phyloP scores from a whole-genome alignment of 192 early-diverging fungal species.

The Linnemannia hyalina region DNA sequence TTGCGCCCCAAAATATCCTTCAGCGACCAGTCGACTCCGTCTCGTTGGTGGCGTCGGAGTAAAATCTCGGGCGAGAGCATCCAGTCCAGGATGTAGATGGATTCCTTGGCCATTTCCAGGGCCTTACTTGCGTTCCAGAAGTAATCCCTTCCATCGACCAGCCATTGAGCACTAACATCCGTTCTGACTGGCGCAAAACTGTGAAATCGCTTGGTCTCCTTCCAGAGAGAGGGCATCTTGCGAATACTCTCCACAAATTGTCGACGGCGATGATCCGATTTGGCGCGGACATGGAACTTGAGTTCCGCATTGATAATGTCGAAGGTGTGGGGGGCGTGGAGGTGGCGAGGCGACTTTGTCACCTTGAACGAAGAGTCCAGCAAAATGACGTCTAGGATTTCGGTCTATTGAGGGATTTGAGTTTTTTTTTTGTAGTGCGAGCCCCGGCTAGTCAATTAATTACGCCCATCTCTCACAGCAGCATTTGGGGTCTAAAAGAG shows the following conservation, averaged over 20 bases:
- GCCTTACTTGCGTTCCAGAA: slow-evolving; percentile 79
- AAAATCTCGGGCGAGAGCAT: slow-evolving; percentile 80
- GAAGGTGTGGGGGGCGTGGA: slow-evolving; percentile 59
- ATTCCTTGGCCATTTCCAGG: slow-evolving; percentile 75
- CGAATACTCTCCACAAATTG: slow-evolving; percentile 73
- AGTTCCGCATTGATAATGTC: slow-evolving; percentile 71
- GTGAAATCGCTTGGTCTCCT: slow-evolving; percentile 69
- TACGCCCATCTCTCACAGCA: not conserved
- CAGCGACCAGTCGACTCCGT: slow-evolving; percentile 76
- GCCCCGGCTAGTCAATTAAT: not conserved
- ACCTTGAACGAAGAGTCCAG: slow-evolving; percentile 57
- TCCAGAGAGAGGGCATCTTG: slow-evolving; percentile 68
- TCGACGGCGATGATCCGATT: slow-evolving; percentile 71
- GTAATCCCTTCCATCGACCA: slow-evolving; percentile 83
- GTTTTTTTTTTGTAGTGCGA: slow-evolving; percentile 7
- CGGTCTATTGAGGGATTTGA: slow-evolving; percentile 31
- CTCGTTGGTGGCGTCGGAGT: slow-evolving; percentile 72
- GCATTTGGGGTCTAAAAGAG: not conserved
- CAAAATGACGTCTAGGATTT: slow-evolving; percentile 61
- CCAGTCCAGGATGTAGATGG: slow-evolving; percentile 84
- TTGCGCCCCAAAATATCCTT: slow-evolving; percentile 82
- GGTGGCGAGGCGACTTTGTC: slow-evolving; percentile 38
- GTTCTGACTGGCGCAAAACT: slow-evolving; percentile 83
- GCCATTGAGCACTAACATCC: slow-evolving; percentile 71
- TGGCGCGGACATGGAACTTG: slow-evolving; percentile 73